phyloP scores from a whole-genome alignment of 345 rosid species.

The Corymbia maculata region DNA sequence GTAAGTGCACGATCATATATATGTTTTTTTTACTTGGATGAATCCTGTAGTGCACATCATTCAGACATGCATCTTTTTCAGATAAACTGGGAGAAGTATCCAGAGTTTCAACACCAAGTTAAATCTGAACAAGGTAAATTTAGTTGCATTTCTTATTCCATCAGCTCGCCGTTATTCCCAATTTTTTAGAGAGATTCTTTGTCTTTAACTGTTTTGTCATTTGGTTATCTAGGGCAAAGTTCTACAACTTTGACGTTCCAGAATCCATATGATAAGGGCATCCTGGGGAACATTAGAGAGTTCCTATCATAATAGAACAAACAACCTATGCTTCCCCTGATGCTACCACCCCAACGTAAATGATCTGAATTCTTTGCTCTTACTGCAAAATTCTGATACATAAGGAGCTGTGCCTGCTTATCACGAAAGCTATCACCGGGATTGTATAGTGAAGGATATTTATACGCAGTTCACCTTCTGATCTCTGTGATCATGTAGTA shows the following conservation, averaged over 20 bases:
- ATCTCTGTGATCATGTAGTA: neutral
- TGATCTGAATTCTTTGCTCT: neutral
- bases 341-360: neutral
- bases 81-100: slow-evolving; percentile 61
- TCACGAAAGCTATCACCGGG: neutral
- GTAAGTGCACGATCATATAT: slow-evolving; percentile 19
- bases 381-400: neutral
- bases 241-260: slow-evolving; percentile 7
- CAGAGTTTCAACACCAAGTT: slow-evolving; percentile 33
- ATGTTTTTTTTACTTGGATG: neutral
- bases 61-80: slow-evolving; percentile 1
- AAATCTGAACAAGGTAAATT: slow-evolving; percentile 28
- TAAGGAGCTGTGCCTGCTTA: neutral
- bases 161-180: neutral
- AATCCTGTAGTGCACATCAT: neutral
- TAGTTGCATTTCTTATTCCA: neutral
- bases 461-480: neutral
- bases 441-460: neutral
- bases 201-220: neutral
- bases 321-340: neutral
- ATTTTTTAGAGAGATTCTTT: neutral
- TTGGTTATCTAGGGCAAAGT: slow-evolving; percentile 14
- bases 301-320: slow-evolving; percentile 1
- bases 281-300: slow-evolving; percentile 31
- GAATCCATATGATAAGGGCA: slow-evolving; percentile 46